Percentiles rank a stretch among this genome's conserved stretches.
Conservation (phyloP, 176 grass and related monocot species). For the bread wheat (Triticum aestivum) region IWGSC_CS_RefSeq_v2.1 NC_057806.1:232087129-232087628, state of each 20-base stretch:
- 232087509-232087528: not conserved
- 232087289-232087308: not conserved
- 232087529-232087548: not conserved
- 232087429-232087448: not conserved
- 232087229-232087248: not conserved
- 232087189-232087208: not conserved
- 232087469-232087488: not conserved
- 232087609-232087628: conserved; percentile 52
- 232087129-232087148: not conserved
- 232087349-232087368: not conserved
- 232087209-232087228: not conserved
- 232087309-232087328: not conserved
- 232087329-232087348: not conserved
- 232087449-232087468: not conserved
- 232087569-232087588: conserved; percentile 20
- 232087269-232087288: not conserved
- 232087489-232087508: not conserved
- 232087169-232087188: not conserved
- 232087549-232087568: not conserved
- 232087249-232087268: not conserved
- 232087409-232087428: not conserved
- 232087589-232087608: not conserved
- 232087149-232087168: not conserved
- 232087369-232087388: not conserved
- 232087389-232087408: not conserved